Conservation (phyloP, 768 basidiomycete genomes). For the Pulveroboletus sp. region DNA sequence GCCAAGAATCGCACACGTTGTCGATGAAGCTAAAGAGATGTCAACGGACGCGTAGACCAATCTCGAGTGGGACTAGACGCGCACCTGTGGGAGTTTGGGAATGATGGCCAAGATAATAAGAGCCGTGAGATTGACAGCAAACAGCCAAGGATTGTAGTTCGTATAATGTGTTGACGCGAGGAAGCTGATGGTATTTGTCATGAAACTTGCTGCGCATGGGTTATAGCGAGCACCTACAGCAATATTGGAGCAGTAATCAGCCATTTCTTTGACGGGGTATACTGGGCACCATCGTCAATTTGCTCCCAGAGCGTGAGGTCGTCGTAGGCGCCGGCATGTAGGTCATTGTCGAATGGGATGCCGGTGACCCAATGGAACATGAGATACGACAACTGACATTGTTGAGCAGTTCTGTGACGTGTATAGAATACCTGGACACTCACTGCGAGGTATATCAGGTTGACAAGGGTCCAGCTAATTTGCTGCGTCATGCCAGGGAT, state of each 20-base stretch:
- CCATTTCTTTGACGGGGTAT: slow-evolving; percentile 99
- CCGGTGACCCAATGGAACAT: slow-evolving; percentile 99
- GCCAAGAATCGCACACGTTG: slow-evolving; percentile 79
- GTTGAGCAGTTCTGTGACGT: slow-evolving; percentile 2
- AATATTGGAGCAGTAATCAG: slow-evolving; percentile 84
- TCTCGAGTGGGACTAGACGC: slow-evolving; percentile 16
- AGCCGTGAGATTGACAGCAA: slow-evolving; percentile 85
- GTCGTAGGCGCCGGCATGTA: slow-evolving; percentile 93
- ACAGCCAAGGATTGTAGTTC: slow-evolving; percentile 91
- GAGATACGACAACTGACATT: slow-evolving; percentile 79
- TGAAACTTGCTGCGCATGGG: not conserved
- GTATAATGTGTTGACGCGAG: slow-evolving; percentile 98
- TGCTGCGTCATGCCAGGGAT: slow-evolving; percentile 93
- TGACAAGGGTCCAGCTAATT: slow-evolving; percentile 93
- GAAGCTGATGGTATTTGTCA: slow-evolving; percentile 54
- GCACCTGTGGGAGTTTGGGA: slow-evolving; percentile 93
- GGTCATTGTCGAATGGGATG: slow-evolving; percentile 87
- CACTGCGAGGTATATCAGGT: slow-evolving; percentile 87
- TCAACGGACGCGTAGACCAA: slow-evolving; percentile 13
- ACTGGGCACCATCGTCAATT: slow-evolving; percentile 97
- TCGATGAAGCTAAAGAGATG: slow-evolving; percentile 62
- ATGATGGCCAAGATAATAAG: slow-evolving; percentile 76
- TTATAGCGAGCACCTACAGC: slow-evolving; percentile 55
- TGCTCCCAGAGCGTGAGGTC: slow-evolving; percentile 99
- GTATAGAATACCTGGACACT: slow-evolving; percentile 25